Evolutionary conservation across 2,329 filamentous ascomycete genomes (phyloP), one percentile per base, ranked within the genome.

Genomic region (Colletotrichum sidae): DNA sequence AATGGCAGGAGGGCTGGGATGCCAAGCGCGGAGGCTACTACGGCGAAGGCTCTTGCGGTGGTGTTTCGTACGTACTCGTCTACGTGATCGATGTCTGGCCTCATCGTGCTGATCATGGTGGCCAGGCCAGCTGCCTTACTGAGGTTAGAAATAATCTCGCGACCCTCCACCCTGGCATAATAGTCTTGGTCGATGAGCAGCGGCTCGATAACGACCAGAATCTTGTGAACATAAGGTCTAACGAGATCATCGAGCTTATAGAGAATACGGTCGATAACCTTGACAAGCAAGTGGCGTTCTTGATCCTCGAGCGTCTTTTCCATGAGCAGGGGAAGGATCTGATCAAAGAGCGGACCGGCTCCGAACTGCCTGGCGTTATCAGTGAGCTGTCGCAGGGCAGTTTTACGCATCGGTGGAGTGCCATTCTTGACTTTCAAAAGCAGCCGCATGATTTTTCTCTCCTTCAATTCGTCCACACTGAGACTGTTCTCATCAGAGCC

Each of bases 51-150:
- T 82, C 96, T 87, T 59, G 96, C 96, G 2, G 96, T 99, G 2
- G 96, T 99, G 79, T 99, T 99, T 75, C 96, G 89, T 11, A 99
- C 96, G 76, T 99, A 99, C 77, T 99, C 96, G 73, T 99, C 96
- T 34, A 96, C 92, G 73, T 99, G 96, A 72, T 99, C 96, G 70
- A 99, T 97, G 86, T 99, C 96, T 0, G 96, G 96, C 73, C 96
- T 88, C 96, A 99, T 99, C 8, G 94, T 97, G 80, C 94, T 97
- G 77, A 99, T 99, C 96, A 99, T 99, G 71, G 96, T 96, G 15
- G 96, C 96, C 59, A 99, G 87, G 75, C 96, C 96, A 68, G 96
- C 96, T 33, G 96, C 96, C 79, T 99, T 99, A 76, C 92, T 92
- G 54, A 99, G 88, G 77, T 99, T 99, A 60, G 95, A 98, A 72